Evolutionary conservation across 805 yeast genomes (phyloP).

Genomic region (Yarrowia bubula): DNA sequence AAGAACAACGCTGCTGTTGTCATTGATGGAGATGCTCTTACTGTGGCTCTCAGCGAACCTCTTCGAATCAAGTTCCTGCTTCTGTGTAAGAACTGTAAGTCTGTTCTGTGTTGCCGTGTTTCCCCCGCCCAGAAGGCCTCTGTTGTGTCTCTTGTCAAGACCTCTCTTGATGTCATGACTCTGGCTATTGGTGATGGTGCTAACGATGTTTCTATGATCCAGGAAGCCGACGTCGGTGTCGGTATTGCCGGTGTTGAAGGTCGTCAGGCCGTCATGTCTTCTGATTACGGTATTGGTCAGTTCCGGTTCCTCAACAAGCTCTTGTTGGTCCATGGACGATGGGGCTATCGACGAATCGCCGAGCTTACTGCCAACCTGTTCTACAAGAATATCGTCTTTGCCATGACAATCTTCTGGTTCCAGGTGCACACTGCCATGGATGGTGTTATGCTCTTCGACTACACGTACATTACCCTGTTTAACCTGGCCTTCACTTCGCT

Average conservation of each 20-base stretch:
- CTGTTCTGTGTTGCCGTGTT: slow-evolving; percentile 82
- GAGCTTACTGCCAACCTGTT: slow-evolving; percentile 82
- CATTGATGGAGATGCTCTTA: slow-evolving; percentile 71
- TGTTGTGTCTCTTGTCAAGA: slow-evolving; percentile 68
- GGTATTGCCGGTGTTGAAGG: slow-evolving; percentile 91
- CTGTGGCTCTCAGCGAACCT: slow-evolving; percentile 48
- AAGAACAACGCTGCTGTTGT: slow-evolving; percentile 57
- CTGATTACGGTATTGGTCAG: slow-evolving; percentile 82
- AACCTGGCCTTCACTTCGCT: slow-evolving; percentile 80
- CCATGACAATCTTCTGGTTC: slow-evolving; percentile 77
- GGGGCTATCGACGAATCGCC: slow-evolving; percentile 73
- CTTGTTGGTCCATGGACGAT: slow-evolving; percentile 74
- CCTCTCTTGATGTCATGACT: slow-evolving; percentile 67
- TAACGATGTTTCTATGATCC: slow-evolving; percentile 86
- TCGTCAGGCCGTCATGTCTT: slow-evolving; percentile 81
- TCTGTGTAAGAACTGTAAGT: slow-evolving; percentile 70
- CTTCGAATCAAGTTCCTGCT: slow-evolving; percentile 58
- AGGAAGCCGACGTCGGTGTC: slow-evolving; percentile 79
- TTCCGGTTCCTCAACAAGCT: slow-evolving; percentile 66
- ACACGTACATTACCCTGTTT: slow-evolving; percentile 74
- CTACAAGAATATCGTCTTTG: slow-evolving; percentile 73
- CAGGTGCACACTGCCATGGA: slow-evolving; percentile 69
- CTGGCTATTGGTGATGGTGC: slow-evolving; percentile 86
- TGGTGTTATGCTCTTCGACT: slow-evolving; percentile 74
- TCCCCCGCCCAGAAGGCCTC: slow-evolving; percentile 82